Percentiles rank a stretch among this genome's conserved stretches.
phyloP scores from a whole-genome alignment of 108 stramenopile species.

The Nitzschia sp. region DNA sequence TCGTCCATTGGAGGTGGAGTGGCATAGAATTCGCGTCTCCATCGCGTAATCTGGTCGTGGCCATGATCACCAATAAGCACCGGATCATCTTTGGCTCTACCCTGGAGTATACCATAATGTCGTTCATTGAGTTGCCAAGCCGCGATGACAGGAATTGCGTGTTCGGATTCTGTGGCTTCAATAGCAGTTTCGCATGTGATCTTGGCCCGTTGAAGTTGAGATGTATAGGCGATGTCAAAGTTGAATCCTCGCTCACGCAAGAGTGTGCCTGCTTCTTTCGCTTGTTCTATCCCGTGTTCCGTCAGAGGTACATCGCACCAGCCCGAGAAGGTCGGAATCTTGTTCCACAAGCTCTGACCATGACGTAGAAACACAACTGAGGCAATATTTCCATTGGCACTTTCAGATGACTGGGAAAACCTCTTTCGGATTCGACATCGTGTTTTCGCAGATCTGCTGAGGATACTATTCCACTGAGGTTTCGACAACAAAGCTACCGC shows the following conservation, averaged over 20 bases:
- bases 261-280: conserved; percentile 61
- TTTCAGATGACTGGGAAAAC: too few relatives aligned
- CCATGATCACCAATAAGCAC: conserved; percentile 25
- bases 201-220: conserved; percentile 79
- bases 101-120: conserved; percentile 50
- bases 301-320: conserved; percentile 89
- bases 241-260: conserved; percentile 45
- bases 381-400: not conserved
- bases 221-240: conserved; percentile 89
- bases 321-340: conserved; percentile 42
- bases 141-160: not conserved
- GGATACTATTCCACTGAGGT: too few relatives aligned
- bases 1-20: conserved; percentile 39
- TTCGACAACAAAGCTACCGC: too few relatives aligned
- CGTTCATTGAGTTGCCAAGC: conserved; percentile 46
- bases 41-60: conserved; percentile 17
- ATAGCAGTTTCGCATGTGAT: conserved; percentile 54
- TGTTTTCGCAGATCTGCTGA: too few relatives aligned
- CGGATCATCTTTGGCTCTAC: conserved; percentile 26
- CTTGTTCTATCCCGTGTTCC: conserved; percentile 77
- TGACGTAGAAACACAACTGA: conserved; percentile 37
- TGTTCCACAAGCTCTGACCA: conserved; percentile 32
- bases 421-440: too few relatives aligned
- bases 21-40: conserved; percentile 30
- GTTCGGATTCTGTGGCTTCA: conserved; percentile 50